These are phyloP conservation scores for Colletotrichum magnum DNA, from an alignment of 2,329 filamentous ascomycete species.

Conservation along the genomic window DNA sequence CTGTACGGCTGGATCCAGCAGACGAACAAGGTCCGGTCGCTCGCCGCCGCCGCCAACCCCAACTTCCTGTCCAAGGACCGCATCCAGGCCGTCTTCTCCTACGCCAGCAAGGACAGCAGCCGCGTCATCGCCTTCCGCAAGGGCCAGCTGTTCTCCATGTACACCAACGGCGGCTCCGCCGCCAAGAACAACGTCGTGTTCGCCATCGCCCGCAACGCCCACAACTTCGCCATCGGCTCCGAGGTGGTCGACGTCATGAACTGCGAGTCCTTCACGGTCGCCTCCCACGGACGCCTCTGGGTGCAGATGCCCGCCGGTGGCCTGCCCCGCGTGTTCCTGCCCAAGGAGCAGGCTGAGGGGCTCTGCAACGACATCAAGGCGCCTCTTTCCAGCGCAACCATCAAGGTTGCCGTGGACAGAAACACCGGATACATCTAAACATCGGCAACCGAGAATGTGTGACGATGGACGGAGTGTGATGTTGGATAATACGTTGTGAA, in stretches of 20 bases:
- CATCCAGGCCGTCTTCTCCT: slow-evolving; percentile 32
- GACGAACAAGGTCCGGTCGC: slow-evolving; percentile 64
- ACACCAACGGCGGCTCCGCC: slow-evolving; percentile 55
- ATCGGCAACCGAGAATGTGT: not conserved
- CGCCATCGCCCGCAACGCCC: slow-evolving; percentile 49
- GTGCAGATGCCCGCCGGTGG: slow-evolving; percentile 38
- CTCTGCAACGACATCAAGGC: slow-evolving; percentile 36
- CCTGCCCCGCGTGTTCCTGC: slow-evolving; percentile 35
- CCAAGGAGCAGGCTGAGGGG: slow-evolving; percentile 34
- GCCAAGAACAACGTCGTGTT: slow-evolving; percentile 51
- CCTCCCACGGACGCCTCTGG: slow-evolving; percentile 34
- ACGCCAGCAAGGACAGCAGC: slow-evolving; percentile 29
- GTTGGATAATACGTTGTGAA: not conserved
- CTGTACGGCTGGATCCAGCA: slow-evolving; percentile 63
- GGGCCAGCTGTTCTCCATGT: slow-evolving; percentile 46
- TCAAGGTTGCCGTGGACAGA: slow-evolving; percentile 38
- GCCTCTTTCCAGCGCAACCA: slow-evolving; percentile 26
- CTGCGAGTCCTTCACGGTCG: slow-evolving; percentile 51
- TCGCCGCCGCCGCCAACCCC: slow-evolving; percentile 25
- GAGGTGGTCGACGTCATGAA: slow-evolving; percentile 57
- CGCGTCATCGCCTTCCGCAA: slow-evolving; percentile 38
- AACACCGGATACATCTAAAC: slow-evolving; percentile 24
- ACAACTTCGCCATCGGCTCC: slow-evolving; percentile 52
- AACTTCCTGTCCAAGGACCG: slow-evolving; percentile 33
- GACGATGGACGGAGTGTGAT: not conserved